Conservation (phyloP, 164 flowering plant species). For the Sextonia rubra region DNA sequence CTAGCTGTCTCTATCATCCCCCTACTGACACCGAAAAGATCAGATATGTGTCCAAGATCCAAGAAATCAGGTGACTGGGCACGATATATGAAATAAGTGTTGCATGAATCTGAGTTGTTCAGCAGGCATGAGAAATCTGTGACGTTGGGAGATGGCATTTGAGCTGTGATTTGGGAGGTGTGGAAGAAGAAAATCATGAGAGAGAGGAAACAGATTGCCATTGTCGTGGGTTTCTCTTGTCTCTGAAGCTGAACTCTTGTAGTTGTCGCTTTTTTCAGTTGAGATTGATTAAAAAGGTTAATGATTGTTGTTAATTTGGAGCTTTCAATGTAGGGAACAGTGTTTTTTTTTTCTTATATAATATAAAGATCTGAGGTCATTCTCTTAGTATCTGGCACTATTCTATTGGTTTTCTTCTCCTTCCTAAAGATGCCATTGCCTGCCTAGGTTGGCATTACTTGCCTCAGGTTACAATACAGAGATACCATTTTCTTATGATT, state of each 20-base stretch:
- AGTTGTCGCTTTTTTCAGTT: neutral
- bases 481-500: neutral
- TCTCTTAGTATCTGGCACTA: conserved; percentile 11
- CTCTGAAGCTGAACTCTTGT: conserved; percentile 6
- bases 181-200: conserved; percentile 13
- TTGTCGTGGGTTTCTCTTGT: conserved; percentile 12
- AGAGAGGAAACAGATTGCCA: conserved; percentile 26
- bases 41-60: conserved; percentile 22
- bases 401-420: conserved; percentile 14
- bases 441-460: conserved; percentile 3
- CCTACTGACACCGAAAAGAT: conserved; percentile 48
- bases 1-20: conserved; percentile 33
- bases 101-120: conserved; percentile 26
- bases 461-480: neutral
- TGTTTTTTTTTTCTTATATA: neutral
- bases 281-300: neutral
- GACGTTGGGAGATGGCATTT: conserved; percentile 16
- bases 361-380: conserved; percentile 3
- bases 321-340: conserved; percentile 17
- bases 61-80: conserved; percentile 38
- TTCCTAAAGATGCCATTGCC: conserved; percentile 7
- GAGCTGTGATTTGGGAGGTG: conserved; percentile 17
- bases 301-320: conserved; percentile 16
- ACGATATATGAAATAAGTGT: conserved; percentile 41
- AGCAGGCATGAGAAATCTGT: conserved; percentile 44